Percentiles rank a stretch among this genome's conserved stretches.
These are phyloP conservation scores for Daldinia caldariorum DNA, from an alignment of 495 filamentous ascomycete species.

Conservation along the genomic window DNA sequence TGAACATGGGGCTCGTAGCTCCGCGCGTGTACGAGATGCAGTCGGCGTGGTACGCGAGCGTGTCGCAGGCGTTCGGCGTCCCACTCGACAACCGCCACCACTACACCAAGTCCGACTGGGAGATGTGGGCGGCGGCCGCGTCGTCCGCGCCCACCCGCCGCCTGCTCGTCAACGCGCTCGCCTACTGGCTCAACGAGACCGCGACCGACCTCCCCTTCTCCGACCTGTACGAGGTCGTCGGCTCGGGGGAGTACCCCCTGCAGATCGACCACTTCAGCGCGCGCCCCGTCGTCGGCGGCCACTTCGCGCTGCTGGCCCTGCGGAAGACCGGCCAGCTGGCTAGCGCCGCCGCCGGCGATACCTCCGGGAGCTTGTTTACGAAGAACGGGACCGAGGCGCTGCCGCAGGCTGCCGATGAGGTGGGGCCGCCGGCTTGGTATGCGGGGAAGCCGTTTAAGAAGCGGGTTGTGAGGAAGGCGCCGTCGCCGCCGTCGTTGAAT, in stretches of 20 bases:
- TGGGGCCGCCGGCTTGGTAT: slow-evolving; percentile 18
- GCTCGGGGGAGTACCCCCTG: slow-evolving; percentile 44
- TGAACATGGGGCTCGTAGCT: slow-evolving; percentile 60
- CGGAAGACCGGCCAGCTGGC: slow-evolving; percentile 69
- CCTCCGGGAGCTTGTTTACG: slow-evolving; percentile 52
- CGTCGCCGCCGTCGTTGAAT: no score
- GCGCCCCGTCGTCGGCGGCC: slow-evolving; percentile 65
- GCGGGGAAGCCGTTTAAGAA: slow-evolving; percentile 16
- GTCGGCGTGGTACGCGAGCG: slow-evolving; percentile 73
- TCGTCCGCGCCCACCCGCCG: slow-evolving; percentile 60
- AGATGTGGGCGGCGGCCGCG: slow-evolving; percentile 78
- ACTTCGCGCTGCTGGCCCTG: slow-evolving; percentile 58
- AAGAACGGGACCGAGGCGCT: slow-evolving; percentile 31
- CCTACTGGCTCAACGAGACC: slow-evolving; percentile 78
- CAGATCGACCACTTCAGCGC: slow-evolving; percentile 50
- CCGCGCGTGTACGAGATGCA: slow-evolving; percentile 74
- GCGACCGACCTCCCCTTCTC: slow-evolving; percentile 50
- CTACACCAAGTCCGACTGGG: slow-evolving; percentile 84
- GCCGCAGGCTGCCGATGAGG: slow-evolving; percentile 8
- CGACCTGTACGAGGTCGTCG: slow-evolving; percentile 55
- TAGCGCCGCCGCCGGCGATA: slow-evolving; percentile 55
- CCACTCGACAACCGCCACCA: slow-evolving; percentile 78
- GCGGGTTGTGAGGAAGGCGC: slow-evolving; percentile 20
- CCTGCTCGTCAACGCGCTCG: slow-evolving; percentile 72
- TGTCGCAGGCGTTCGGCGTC: slow-evolving; percentile 73